These are phyloP conservation scores for Vaccinium corymbosum DNA, from an alignment of 148 eudicot species.

Conservation along the genomic window DNA sequence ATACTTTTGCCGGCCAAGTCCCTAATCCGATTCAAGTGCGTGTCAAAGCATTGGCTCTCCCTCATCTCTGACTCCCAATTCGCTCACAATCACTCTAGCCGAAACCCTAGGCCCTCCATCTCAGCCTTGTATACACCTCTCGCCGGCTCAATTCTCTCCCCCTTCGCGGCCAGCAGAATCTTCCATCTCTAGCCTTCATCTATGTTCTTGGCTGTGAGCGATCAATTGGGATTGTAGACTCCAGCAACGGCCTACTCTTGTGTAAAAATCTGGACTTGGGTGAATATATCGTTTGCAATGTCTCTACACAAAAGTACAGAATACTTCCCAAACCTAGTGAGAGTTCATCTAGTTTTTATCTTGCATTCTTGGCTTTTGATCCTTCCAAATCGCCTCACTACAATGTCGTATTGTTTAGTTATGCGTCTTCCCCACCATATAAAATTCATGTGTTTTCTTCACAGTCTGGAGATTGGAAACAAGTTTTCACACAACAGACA, in stretches of 20 bases:
- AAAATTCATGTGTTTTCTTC: not conserved
- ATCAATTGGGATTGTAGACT: not conserved
- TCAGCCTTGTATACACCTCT: not conserved
- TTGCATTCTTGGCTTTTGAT: not conserved
- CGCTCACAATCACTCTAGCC: not conserved
- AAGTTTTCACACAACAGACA: not conserved
- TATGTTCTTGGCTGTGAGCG: not conserved
- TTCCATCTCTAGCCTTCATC: not conserved
- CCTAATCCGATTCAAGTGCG: slow-evolving; percentile 10
- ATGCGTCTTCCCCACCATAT: not conserved
- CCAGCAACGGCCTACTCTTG: slow-evolving; percentile 5
- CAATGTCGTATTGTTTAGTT: not conserved
- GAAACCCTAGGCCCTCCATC: not conserved
- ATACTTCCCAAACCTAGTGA: not conserved
- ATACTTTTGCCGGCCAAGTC: not conserved
- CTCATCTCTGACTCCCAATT: not conserved
- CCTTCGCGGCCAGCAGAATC: not conserved
- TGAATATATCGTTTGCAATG: not conserved
- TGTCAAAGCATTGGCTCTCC: slow-evolving; percentile 8
- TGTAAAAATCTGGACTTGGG: not conserved
- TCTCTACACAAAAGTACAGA: not conserved
- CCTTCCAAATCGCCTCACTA: slow-evolving; percentile 7
- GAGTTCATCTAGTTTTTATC: not conserved
- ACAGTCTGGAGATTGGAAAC: not conserved
- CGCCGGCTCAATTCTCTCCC: not conserved